Base-by-base conservation (phyloP, 192 early-diverging fungal genomes). In the Pilaira anomala region DNA sequence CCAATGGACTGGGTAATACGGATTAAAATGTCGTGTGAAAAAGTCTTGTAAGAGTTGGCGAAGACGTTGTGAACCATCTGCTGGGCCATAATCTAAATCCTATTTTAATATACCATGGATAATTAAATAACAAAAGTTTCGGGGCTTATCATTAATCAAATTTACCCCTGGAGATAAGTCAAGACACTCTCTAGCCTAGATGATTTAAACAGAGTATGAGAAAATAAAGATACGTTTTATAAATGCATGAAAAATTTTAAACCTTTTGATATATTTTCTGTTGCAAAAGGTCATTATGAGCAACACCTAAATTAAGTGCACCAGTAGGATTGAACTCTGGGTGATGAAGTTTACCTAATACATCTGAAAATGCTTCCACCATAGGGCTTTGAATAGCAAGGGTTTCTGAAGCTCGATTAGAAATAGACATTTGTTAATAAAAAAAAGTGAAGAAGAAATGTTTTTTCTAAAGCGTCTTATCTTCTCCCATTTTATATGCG, bases 261-360 rank as follows among this genome's bases (percentile, higher is more conserved):
- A 88, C 80, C 78, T 88, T 87, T 24, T 81, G 69, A 1, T 81
- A 18, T 7, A 93, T 52, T 7, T 85, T 73, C 0, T 65, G 58
- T 48, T 52, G 60, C 69, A 88, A 86, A 21, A 92, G 80, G 49
- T 75, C 60, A 69, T 94, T 95, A 55, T 90, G 87, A 21, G 93
- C 93, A 1, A 89, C 76, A 36, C 92, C 92, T 1, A 92, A 75
- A 55, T 93, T 93, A 60, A 95, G 77, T 60, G 93, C 85, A 18
- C 92, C 93, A 11, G 51, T 40, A 3, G 84, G 83, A 57, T 92
- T 93, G 14, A 39, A 9, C 2, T 40, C 21, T 16, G 8, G 13
- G 36, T 58, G 36, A 14, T 33, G 18, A 7, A 58, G 11, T 24
- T 40, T 36, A 14, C 29, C n/a, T 2, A 58, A 14, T 0, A 14